Evolutionary conservation across 306 rosid species (phyloP), one percentile per base, ranked within the genome.

Genomic region (Vigna angularis): DNA sequence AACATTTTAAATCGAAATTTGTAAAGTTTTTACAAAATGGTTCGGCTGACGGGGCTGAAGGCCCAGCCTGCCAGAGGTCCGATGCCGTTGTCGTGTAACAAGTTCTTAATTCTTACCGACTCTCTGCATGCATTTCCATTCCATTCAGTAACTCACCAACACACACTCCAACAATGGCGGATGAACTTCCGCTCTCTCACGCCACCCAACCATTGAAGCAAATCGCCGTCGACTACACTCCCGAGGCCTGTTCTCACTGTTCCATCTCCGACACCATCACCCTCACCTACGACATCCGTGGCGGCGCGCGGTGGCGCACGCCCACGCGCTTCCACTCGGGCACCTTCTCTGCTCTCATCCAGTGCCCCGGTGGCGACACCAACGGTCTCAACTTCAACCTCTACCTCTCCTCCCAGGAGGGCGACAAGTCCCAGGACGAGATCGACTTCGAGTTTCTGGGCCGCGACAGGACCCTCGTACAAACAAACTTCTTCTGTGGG

Each of bases 361-460:
- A 78, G 44, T 83, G 86, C 74, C 89, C 91, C 3, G 30, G 47
- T 15, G 88, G 96, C 9, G 80, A 87, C 57, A 87, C 90, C 36
- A 79, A 66, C 26, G 91, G 91, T 18, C 91, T 89, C 83, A 89
- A 91, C 64, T 87, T 89, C 85, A 89, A 91, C 82, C 26, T 91
- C 82, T 87, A 89, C 70, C 91, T 89, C 62, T 89, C 93, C 16
- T 85, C 92, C 63, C 85, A 83, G 1, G 88, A 91, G 75, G 90
- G 96, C 0, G 90, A 91, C 75, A 89, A 81, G 45, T 75, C 89
- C 2, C 93, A 89, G 40, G 93, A 87, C 86, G 96, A 91, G 81
- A 91, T 91, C 42, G 96, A 91, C 57, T 91, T 91, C 38, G 88
- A 91, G 79, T 86, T 91, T 58, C 38, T 91, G 18, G 96, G 93